These are phyloP conservation scores for Tremellales sp. DNA, from an alignment of 1,284 basidiomycete species.

Conservation along the genomic window DNA sequence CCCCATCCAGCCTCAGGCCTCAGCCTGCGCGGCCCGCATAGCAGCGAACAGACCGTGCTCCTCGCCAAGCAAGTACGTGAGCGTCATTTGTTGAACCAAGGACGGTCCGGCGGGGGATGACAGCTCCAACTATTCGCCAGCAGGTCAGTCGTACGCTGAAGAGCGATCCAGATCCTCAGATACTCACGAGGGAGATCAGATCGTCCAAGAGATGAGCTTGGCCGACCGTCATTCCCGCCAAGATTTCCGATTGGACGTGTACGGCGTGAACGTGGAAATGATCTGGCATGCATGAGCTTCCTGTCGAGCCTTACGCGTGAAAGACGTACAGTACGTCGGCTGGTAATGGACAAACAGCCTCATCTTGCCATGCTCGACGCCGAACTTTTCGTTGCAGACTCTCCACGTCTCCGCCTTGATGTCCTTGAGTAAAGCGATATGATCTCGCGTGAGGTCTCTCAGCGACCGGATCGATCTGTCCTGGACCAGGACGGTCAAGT, in stretches of 20 bases:
- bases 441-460: slow-evolving; percentile 62
- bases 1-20: too few species aligned
- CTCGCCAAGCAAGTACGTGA: slow-evolving; percentile 77
- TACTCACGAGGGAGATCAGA: slow-evolving; percentile 71
- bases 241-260: slow-evolving; percentile 63
- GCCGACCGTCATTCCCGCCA: slow-evolving; percentile 73
- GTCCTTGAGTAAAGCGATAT: slow-evolving; percentile 64
- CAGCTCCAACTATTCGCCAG: slow-evolving; percentile 62
- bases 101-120: slow-evolving; percentile 48
- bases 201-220: slow-evolving; percentile 93
- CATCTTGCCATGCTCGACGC: slow-evolving; percentile 62
- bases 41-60: slow-evolving; percentile 64
- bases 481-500: slow-evolving; percentile 67
- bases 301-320: not conserved
- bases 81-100: slow-evolving; percentile 63
- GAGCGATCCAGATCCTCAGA: too few species aligned
- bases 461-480: slow-evolving; percentile 61
- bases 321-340: slow-evolving; percentile 81
- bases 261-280: slow-evolving; percentile 96
- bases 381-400: slow-evolving; percentile 66
- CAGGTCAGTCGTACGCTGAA: not conserved
- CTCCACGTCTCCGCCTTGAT: slow-evolving; percentile 62
- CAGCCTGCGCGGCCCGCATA: slow-evolving; percentile 5
- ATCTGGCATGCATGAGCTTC: slow-evolving; percentile 54
- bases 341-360: slow-evolving; percentile 92